phyloP scores from a whole-genome alignment of 352 stramenopile species.

The Globisporangium carolinianum region DNA sequence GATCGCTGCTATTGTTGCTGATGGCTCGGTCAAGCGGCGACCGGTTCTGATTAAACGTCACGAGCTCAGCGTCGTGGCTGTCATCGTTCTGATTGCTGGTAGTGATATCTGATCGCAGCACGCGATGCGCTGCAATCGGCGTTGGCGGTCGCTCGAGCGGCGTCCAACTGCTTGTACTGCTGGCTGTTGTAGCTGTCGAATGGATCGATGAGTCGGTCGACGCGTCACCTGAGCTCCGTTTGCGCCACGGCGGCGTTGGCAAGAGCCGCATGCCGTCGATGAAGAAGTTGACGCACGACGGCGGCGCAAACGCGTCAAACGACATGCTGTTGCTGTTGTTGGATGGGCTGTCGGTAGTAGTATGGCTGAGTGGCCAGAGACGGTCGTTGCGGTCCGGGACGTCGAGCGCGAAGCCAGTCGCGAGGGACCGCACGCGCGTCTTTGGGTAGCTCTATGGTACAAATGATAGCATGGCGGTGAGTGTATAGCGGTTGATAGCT shows the following conservation, averaged over 20 bases:
- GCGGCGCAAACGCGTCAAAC: slow-evolving; percentile 6
- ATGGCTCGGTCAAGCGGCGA: too few relatives aligned
- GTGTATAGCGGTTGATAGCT: too few relatives aligned
- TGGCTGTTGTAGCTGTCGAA: neutral
- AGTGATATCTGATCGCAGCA: too few relatives aligned
- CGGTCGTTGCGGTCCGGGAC: slow-evolving; percentile 6
- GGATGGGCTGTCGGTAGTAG: neutral
- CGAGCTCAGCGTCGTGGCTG: too few relatives aligned
- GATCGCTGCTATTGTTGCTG: neutral
- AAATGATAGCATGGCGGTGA: neutral
- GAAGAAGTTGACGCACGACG: slow-evolving; percentile 4
- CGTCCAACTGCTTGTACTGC: neutral
- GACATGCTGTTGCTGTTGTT: neutral
- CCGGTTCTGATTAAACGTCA: too few relatives aligned
- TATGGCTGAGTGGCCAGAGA: slow-evolving; percentile 2
- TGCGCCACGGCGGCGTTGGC: slow-evolving; percentile 6
- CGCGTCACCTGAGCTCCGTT: neutral
- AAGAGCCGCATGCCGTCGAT: slow-evolving; percentile 6
- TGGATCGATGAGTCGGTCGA: neutral
- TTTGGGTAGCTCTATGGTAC: slow-evolving; percentile 12
- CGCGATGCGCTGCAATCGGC: neutral
- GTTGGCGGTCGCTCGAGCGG: too few relatives aligned
- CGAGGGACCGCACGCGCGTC: slow-evolving; percentile 8
- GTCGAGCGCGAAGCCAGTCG: slow-evolving; percentile 13
- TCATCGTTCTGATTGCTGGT: too few relatives aligned